A percentile compares a stretch with the other conserved stretches of the same genome.
Evolutionary conservation across 2,329 filamentous ascomycete genomes (phyloP).

Genomic region (Teratosphaeria viscida): DNA sequence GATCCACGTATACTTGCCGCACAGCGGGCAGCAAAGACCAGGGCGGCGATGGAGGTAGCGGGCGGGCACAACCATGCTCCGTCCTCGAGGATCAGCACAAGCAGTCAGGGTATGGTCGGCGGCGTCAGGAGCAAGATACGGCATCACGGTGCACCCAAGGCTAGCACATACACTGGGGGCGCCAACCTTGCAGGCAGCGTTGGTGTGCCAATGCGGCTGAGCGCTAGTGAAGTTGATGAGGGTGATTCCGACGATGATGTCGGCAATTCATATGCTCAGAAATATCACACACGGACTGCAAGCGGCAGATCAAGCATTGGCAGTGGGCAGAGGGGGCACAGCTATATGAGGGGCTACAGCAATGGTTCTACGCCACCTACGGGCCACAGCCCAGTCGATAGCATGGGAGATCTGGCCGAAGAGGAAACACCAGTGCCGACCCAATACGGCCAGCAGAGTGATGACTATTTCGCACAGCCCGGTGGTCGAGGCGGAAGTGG

Average conservation of each 20-base stretch:
- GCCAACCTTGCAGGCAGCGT: slow-evolving; percentile 59
- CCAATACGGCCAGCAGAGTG: slow-evolving; percentile 19
- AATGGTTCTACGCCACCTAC: slow-evolving; percentile 45
- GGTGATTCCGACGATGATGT: slow-evolving; percentile 57
- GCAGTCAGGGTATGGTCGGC: slow-evolving; percentile 27
- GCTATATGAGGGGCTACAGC: slow-evolving; percentile 27
- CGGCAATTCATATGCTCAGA: slow-evolving; percentile 27
- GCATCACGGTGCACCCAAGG: slow-evolving; percentile 71
- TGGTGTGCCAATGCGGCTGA: slow-evolving; percentile 81
- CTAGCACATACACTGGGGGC: slow-evolving; percentile 62
- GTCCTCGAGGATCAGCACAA: slow-evolving; percentile 18
- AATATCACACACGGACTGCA: slow-evolving; percentile 58
- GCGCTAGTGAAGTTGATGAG: slow-evolving; percentile 88
- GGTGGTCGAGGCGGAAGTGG: slow-evolving; percentile 31
- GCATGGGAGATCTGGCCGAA: slow-evolving; percentile 29
- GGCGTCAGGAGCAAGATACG: slow-evolving; percentile 74
- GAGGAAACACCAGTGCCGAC: slow-evolving; percentile 38
- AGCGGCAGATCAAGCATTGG: slow-evolving; percentile 59
- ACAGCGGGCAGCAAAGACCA: slow-evolving; percentile 76
- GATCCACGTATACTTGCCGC: slow-evolving; percentile 75
- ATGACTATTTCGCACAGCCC: slow-evolving; percentile 34
- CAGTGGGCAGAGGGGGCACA: slow-evolving; percentile 32
- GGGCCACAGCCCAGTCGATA: slow-evolving; percentile 29
- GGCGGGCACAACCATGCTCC: slow-evolving; percentile 40
- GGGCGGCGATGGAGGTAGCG: slow-evolving; percentile 73